phyloP scores from a whole-genome alignment of 139 green algal genomes.

The Zygnema circumcarinatum region DNA sequence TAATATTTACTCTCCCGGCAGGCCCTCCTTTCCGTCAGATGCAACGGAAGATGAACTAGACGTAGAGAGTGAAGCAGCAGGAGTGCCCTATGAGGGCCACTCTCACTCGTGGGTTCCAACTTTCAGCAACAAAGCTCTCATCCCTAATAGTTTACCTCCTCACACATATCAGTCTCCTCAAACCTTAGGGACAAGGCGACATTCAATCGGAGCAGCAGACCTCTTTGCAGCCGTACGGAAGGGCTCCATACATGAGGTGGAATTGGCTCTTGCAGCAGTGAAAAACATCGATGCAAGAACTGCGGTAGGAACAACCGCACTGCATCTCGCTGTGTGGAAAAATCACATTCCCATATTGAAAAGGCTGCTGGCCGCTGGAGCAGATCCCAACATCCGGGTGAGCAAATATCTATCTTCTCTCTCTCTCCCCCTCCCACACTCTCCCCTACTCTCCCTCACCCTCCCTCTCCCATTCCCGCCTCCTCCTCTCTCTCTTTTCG shows the following conservation, averaged over 20 bases:
- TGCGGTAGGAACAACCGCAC: slow-evolving; percentile 33
- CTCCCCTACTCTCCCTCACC: not conserved
- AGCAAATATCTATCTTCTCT: no score
- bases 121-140: no score
- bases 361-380: slow-evolving; percentile 42
- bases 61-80: no score
- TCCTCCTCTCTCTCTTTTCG: not conserved
- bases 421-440: not conserved
- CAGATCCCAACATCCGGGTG: slow-evolving; percentile 42
- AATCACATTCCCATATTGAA: slow-evolving; percentile 54
- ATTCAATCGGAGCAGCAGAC: not conserved
- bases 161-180: no score
- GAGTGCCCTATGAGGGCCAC: no score
- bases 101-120: no score
- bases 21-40: no score
- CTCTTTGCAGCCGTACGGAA: slow-evolving; percentile 13
- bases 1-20: no score
- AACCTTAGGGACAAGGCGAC: no score
- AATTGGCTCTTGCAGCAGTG: not conserved
- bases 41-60: no score
- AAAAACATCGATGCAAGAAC: slow-evolving; percentile 8
- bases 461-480: not conserved
- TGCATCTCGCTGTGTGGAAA: slow-evolving; percentile 58
- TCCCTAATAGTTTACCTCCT: no score
- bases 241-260: slow-evolving; percentile 12